A percentile compares a stretch with the other conserved stretches of the same genome.
Conservation (phyloP, 768 basidiomycete genomes). For the Leccinum fibrillosum region DNA sequence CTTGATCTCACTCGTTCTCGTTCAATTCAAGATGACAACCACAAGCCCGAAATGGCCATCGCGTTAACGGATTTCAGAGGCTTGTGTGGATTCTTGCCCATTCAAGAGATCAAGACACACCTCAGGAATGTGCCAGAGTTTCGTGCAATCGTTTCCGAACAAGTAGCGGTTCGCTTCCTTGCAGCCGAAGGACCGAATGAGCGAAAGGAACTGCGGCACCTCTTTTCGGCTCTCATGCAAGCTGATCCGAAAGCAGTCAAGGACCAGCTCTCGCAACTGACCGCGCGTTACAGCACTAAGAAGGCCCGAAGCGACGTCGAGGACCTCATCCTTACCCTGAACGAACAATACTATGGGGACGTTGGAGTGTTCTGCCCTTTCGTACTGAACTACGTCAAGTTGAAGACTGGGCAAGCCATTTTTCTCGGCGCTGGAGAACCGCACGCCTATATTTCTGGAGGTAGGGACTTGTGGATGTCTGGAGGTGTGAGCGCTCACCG, state of each 20-base stretch:
- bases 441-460: constrained; percentile 93
- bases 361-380: constrained; percentile 92
- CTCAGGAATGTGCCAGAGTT: constrained; percentile 76
- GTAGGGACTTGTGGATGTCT: constrained; percentile 40
- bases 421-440: constrained; percentile 96
- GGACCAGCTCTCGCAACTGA: constrained; percentile 52
- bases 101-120: constrained; percentile 63
- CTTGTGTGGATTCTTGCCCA: constrained; percentile 90
- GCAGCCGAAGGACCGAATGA: constrained; percentile 33
- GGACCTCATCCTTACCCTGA: constrained; percentile 59
- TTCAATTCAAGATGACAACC: constrained; percentile 71
- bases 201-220: constrained; percentile 55
- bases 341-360: constrained; percentile 84
- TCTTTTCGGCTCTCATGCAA: constrained; percentile 86
- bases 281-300: constrained; percentile 57
- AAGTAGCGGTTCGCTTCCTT: constrained; percentile 53
- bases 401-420: constrained; percentile 85
- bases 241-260: constrained; percentile 55
- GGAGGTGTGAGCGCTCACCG: neutral
- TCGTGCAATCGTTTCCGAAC: constrained; percentile 58
- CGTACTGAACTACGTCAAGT: constrained; percentile 79
- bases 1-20: constrained; percentile 12
- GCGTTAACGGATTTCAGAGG: constrained; percentile 89
- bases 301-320: constrained; percentile 46
- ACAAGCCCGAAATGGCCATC: constrained; percentile 99